Conservation (phyloP, 306 rosid species). For the Cucumis hystrix region DNA sequence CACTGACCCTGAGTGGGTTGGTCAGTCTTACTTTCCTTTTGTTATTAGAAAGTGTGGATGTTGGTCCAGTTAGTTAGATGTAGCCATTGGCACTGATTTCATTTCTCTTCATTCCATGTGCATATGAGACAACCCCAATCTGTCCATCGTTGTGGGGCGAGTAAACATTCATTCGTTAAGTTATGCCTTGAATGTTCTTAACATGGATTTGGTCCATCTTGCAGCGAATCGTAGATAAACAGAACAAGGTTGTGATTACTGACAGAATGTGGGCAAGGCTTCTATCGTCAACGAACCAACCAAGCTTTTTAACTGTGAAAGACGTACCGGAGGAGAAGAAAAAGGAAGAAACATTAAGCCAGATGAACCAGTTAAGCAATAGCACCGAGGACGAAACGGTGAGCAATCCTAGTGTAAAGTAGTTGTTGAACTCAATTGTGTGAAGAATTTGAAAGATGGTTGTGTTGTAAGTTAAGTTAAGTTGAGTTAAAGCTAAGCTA, state of each 20-base stretch:
- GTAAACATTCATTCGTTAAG: background rate
- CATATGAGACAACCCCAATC: background rate
- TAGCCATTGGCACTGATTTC: background rate
- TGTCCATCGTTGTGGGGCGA: background rate
- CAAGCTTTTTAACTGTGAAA: constrained; percentile 50
- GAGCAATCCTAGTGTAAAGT: background rate
- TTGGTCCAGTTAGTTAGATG: background rate
- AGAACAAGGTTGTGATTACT: constrained; percentile 69
- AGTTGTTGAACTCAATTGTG: background rate
- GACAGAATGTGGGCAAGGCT: constrained; percentile 99
- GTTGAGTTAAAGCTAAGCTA: background rate
- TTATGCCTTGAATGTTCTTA: background rate
- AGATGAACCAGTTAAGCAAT: background rate
- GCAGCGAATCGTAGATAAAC: constrained; percentile 70
- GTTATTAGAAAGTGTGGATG: background rate
- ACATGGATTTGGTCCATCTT: background rate
- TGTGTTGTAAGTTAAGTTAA: background rate
- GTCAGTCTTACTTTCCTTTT: background rate
- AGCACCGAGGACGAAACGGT: background rate
- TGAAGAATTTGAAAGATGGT: background rate
- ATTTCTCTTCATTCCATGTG: background rate
- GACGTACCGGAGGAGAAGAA: constrained; percentile 27
- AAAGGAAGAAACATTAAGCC: constrained; percentile 9
- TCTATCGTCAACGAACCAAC: constrained; percentile 87
- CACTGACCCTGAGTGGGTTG: background rate